phyloP scores from a whole-genome alignment of 2,329 filamentous ascomycete species.

The Botrytis squamosa region DNA sequence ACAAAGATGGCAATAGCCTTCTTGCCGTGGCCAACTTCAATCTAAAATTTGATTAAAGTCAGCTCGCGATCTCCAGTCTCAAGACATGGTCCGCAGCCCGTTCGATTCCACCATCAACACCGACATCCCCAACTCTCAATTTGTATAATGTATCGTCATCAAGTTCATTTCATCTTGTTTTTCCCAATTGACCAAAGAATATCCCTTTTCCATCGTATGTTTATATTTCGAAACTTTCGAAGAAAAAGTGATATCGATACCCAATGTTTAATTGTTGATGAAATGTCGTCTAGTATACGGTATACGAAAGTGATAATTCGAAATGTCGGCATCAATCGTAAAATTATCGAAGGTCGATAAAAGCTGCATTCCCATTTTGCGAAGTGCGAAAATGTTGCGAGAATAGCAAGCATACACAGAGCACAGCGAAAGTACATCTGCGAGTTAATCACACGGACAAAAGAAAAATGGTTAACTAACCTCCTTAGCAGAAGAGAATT shows the following conservation, averaged over 20 bases:
- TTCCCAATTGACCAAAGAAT: constrained; percentile 18
- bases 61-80: constrained; percentile 70
- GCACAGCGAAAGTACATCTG: background rate
- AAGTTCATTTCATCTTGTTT: constrained; percentile 24
- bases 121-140: constrained; percentile 33
- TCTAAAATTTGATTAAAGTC: constrained; percentile 71
- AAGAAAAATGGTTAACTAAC: constrained; percentile 60
- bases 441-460: background rate
- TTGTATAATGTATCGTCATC: constrained; percentile 28
- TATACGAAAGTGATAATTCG: constrained; percentile 18
- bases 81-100: constrained; percentile 68
- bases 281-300: constrained; percentile 23
- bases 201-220: constrained; percentile 7
- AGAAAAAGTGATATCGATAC: constrained; percentile 8
- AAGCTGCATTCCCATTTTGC: constrained; percentile 21
- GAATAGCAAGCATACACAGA: background rate
- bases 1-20: constrained; percentile 99
- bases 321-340: constrained; percentile 22
- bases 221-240: constrained; percentile 9
- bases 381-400: background rate
- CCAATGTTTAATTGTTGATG: background rate
- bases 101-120: constrained; percentile 58
- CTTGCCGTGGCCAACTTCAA: constrained; percentile 99
- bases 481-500: constrained; percentile 99
- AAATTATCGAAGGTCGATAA: constrained; percentile 20